Evolutionary conservation across 2,329 filamentous ascomycete species (phyloP), one percentile per base, ranked within the genome.

Genomic region (Clarireedia hainanense): DNA sequence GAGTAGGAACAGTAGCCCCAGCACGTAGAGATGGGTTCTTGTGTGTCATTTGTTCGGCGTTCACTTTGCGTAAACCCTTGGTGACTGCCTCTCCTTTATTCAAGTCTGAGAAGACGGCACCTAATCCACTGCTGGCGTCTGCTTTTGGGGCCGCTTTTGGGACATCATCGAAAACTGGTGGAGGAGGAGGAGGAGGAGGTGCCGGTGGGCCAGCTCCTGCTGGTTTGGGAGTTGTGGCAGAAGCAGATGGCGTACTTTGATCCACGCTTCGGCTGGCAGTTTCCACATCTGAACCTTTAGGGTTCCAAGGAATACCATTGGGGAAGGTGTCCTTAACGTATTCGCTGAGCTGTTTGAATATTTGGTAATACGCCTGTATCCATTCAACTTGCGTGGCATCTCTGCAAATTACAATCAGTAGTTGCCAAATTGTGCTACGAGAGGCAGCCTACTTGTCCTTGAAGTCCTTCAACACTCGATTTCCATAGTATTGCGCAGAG

Each of bases 21-120:
- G 88, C 81, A 60, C 94, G 85, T 57, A 99, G 77, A 9, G 85
- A 83, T 14, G 94, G 94, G 73, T 99, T 99, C 77, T 97, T 97
- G 75, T 99, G 94, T 58, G 94, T 99, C 92, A 96, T 96, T 72
- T 97, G 80, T 53, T 88, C 94, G 69, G 86, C 87, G 74, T 96
- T 92, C 50, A 99, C 94, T 76, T 96, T 99, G 63, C 88, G 87
- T 37, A 99, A 79, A 34, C 88, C 85, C 62, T 89, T 84, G 4
- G 94, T 99, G 58, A 99, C 89, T n/a, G 82, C 79, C 58, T 89
- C 84, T 56, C 94, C 94, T 70, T 87, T 86, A 74, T 97, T 97
- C 52, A 99, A 76, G 63, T 96, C 88, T 42, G 86, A 86, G 70
- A 99, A 99, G 2, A 99, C 91, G 24, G 92, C 91, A 23, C 84